Evolutionary conservation across 257 asterid genomes (phyloP).

Genomic region (Nicotiana noctiflora): DNA sequence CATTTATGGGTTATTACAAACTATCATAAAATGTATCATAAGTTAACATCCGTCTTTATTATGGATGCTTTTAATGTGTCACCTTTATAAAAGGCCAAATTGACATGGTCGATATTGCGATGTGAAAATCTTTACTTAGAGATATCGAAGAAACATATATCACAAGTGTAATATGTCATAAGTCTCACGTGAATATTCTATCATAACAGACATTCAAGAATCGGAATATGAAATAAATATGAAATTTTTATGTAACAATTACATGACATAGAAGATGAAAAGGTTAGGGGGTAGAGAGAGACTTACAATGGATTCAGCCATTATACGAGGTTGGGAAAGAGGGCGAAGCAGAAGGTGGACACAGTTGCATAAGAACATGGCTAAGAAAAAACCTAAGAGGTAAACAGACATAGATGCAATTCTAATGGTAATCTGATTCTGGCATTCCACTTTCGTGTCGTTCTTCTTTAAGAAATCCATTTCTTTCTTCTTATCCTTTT

Average conservation of each 20-base stretch:
- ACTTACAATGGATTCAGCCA: slow-evolving; percentile 71
- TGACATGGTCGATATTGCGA: not conserved
- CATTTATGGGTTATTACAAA: too few relatives aligned
- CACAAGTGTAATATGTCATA: not conserved
- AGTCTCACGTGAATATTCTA: too few relatives aligned
- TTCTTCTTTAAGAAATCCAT: slow-evolving; percentile 16
- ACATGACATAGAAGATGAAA: too few relatives aligned
- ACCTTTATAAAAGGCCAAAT: too few relatives aligned
- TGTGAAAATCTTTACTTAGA: not conserved
- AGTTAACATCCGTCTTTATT: too few relatives aligned
- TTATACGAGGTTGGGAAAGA: slow-evolving; percentile 65
- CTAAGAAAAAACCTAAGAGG: slow-evolving; percentile 77
- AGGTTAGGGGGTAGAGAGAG: not conserved
- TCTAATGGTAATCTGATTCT: slow-evolving; percentile 33
- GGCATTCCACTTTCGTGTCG: slow-evolving; percentile 33
- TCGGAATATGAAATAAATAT: too few relatives aligned
- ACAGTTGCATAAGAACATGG: slow-evolving; percentile 74
- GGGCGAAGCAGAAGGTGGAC: slow-evolving; percentile 60
- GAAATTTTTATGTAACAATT: not conserved
- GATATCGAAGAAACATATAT: not conserved
- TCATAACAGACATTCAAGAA: too few relatives aligned
- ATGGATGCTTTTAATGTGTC: too few relatives aligned
- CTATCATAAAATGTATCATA: too few relatives aligned
- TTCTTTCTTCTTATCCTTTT: not conserved
- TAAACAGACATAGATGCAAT: slow-evolving; percentile 62